Base-by-base conservation (phyloP, 2,329 filamentous ascomycete genomes). In the Colletotrichum orbiculare region DNA sequence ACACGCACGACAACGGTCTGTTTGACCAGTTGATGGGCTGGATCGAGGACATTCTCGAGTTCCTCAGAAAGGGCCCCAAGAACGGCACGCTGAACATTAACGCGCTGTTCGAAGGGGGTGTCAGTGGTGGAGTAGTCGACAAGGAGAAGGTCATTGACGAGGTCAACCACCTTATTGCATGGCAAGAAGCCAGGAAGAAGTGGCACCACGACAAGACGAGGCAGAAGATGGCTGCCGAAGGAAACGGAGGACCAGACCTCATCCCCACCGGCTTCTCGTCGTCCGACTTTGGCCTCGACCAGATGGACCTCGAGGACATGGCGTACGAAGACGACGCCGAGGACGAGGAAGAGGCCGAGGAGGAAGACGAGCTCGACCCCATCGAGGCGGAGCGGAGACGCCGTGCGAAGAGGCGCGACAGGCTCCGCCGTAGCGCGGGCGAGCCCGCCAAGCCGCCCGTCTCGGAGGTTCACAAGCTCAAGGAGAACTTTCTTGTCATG, bases 191-290 rank as follows among this genome's bases (percentile, higher is more conserved):
- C 46, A 85, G 96, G 60, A 98, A 99, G 85, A 95, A 95, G 80
- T 99, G 96, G 96, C 96, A 99, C 76, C 89, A 95, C 67, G 93
- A 97, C 79, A 99, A 99, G 84, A 99, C 96, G 8, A 84, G 94
- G 58, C 96, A 98, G 81, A 99, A 99, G 85, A 98, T 99, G 96
- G 96, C 96, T 0, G 94, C 93, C 2, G 94, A 95, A 73, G 89
- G 89, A 3, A 83, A 75, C 7, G 75, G 75, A 9, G 81, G 80
- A 55, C 77, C 79, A 15, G 82, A 83, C 34, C 77, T 85, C 61
- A 77, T 80, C 56, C 83, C 85, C 7, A 86, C 85, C 8, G 87
- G 82, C 33, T 96, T 98, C 80, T 89, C 86, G 72, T 90, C 91
- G 25, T 88, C 87, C 53, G 96, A 99, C 78, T 99, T 99, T 79